Conservation (phyloP, 2,329 filamentous ascomycete genomes). For the Phaeosphaeriaceae sp. region DNA sequence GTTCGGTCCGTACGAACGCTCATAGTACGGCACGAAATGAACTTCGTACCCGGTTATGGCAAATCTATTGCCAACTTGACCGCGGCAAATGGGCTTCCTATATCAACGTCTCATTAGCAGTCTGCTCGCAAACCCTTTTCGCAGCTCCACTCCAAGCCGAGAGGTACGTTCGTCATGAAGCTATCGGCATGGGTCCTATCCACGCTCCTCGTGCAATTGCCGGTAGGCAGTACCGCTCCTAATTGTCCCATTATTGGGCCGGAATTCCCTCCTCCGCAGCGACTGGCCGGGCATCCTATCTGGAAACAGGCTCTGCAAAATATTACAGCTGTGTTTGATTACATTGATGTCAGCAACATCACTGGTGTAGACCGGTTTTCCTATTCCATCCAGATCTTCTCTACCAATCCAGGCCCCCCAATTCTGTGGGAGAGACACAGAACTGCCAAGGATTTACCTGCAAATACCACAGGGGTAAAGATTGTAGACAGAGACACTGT, state of each 20-base stretch:
- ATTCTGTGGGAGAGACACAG: slow-evolving; percentile 29
- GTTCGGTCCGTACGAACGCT: background rate
- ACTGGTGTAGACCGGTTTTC: slow-evolving; percentile 23
- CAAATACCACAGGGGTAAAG: slow-evolving; percentile 24
- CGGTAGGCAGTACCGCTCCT: slow-evolving; percentile 16
- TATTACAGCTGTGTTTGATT: slow-evolving; percentile 26
- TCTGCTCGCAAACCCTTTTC: background rate
- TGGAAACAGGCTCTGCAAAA: slow-evolving; percentile 28
- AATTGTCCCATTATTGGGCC: slow-evolving; percentile 32
- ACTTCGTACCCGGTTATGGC: slow-evolving; percentile 4
- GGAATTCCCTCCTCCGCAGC: slow-evolving; percentile 30
- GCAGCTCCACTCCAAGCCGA: slow-evolving; percentile 2
- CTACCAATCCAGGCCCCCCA: slow-evolving; percentile 23
- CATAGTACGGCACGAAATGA: slow-evolving; percentile 6
- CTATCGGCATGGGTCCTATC: slow-evolving; percentile 3
- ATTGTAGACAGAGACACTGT: slow-evolving; percentile 48
- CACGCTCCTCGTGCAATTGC: slow-evolving; percentile 15
- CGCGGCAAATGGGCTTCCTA: slow-evolving; percentile 7
- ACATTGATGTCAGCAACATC: slow-evolving; percentile 25
- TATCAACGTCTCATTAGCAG: slow-evolving; percentile 7
- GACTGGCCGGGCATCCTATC: slow-evolving; percentile 23
- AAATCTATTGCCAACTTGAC: background rate
- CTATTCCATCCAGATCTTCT: slow-evolving; percentile 34
- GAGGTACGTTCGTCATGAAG: slow-evolving; percentile 8
- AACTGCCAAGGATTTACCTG: slow-evolving; percentile 21